A percentile compares a stretch with the other conserved stretches of the same genome.
Evolutionary conservation across 2,329 filamentous ascomycete genomes (phyloP).

Genomic region (Penicillium rolfsii): DNA sequence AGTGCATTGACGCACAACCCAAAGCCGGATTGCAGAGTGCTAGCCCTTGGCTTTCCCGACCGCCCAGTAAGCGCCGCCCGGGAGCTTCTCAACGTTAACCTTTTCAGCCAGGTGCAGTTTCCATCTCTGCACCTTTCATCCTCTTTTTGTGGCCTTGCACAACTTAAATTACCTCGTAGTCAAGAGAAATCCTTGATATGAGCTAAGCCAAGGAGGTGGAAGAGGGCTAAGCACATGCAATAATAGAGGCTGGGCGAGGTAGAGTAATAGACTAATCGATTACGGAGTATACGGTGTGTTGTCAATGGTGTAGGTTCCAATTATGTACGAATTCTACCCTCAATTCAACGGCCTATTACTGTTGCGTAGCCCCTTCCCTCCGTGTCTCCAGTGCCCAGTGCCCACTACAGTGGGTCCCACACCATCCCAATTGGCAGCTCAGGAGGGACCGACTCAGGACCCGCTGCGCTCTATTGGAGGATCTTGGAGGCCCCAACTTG

Average conservation of each 20-base stretch:
- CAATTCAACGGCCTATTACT: neutral
- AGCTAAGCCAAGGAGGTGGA: neutral
- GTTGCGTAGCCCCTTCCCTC: neutral
- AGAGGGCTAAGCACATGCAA: neutral
- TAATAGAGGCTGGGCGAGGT: neutral
- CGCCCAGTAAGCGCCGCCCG: slow-evolving; percentile 1
- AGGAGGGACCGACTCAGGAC: neutral
- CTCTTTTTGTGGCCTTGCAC: neutral
- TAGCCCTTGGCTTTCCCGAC: neutral
- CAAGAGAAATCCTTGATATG: neutral
- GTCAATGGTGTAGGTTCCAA: neutral
- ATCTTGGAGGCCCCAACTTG: slow-evolving; percentile 12
- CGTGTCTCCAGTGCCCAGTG: neutral
- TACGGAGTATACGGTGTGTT: neutral
- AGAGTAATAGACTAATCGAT: neutral
- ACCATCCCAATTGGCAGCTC: neutral
- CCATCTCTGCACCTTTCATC: slow-evolving; percentile 17
- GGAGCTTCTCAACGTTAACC: slow-evolving; percentile 27
- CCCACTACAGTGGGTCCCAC: neutral
- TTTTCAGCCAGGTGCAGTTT: slow-evolving; percentile 32
- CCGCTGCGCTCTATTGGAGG: slow-evolving; percentile 18
- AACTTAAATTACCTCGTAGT: slow-evolving; percentile 3
- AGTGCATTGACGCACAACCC: neutral
- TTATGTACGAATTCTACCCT: neutral
- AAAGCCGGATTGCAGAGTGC: slow-evolving; percentile 3